Base-by-base conservation (phyloP, 345 rosid species). In the Mangifera indica region DNA sequence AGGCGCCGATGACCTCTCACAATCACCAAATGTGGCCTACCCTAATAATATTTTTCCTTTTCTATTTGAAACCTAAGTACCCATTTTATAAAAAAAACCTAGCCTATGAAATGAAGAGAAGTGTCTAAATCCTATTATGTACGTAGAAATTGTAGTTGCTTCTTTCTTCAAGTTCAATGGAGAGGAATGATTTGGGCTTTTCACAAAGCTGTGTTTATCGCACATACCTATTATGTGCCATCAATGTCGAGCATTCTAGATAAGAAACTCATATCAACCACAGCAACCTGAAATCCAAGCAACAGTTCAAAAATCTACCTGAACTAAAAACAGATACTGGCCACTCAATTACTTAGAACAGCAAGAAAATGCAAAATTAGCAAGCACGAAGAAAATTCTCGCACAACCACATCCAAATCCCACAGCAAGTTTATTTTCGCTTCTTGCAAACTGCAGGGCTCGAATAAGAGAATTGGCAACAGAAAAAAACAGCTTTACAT, bases 351-450 rank as follows among this genome's bases (percentile, higher is more conserved):
- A n/a, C 67, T 37, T 52, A 67, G 64, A 22, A 71, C 12, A 32
- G 22, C n/a, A 63, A 72, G 3, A 26, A 66, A 9, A 18, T 12
- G 13, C n/a, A 42, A 45, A 32, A 44, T 18, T 15, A 70, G 59
- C 3, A 81, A 77, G 54, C 21, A 14, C n/a, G 68, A 9, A 60
- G 66, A 68, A 22, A 45, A 65, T 53, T 70, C 82, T 66, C 58
- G 83, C 89, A 76, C 55, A 76, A 71, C 85, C 81, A 80, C 81
- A 69, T 37, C 70, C 80, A 78, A 81, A 86, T 62, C 89, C 85
- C 24, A 86, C 81, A 25, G 83, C 81, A 74, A 86, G 87, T 80
- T 75, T 79, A 64, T 78, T 40, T 74, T 85, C 84, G 45, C 37
- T 71, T 42, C 70, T 67, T 32, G 78, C 71, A 71, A 84, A 86